Conservation (phyloP, 2,329 filamentous ascomycete species). For the Calonectria pseudoreteaudii region DNA sequence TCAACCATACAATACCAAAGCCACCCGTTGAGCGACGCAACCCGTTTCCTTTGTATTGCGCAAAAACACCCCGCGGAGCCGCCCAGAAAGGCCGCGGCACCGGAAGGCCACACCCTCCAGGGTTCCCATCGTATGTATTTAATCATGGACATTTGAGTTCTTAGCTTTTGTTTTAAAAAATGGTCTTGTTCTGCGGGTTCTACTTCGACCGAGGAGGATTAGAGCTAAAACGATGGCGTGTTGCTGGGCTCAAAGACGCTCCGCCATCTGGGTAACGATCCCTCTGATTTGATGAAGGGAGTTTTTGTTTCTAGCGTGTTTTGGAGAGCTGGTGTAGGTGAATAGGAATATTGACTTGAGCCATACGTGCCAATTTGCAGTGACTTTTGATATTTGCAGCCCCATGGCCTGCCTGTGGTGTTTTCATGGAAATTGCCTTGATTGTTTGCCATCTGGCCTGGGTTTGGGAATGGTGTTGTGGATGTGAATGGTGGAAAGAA, state of each 20-base stretch:
- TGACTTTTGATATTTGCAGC: not conserved
- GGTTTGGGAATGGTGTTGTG: not conserved
- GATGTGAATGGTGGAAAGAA: not conserved
- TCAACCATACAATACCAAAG: conserved; percentile 38
- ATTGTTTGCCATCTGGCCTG: too few species aligned
- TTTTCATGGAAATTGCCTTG: not conserved
- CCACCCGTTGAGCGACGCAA: conserved; percentile 43
- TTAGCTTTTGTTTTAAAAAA: conserved; percentile 20
- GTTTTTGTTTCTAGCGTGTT: conserved; percentile 30
- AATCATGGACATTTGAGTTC: conserved; percentile 40
- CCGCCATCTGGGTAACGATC: conserved; percentile 19
- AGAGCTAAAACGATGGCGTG: conserved; percentile 17
- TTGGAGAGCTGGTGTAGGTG: conserved; percentile 31
- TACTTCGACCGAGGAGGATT: conserved; percentile 22
- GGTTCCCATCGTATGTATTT: conserved; percentile 41
- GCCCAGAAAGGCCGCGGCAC: not conserved
- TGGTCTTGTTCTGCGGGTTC: conserved; percentile 22
- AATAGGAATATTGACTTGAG: conserved; percentile 34
- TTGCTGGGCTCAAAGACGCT: not conserved
- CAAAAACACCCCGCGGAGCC: conserved; percentile 1
- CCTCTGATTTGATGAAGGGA: conserved; percentile 26
- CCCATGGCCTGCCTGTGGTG: not conserved
- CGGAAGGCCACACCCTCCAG: conserved; percentile 16
- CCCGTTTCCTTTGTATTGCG: conserved; percentile 40
- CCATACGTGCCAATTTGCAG: not conserved